A percentile compares a stretch with the other conserved stretches of the same genome.
Conservation (phyloP, 371 early-diverging fungal genomes). For the Parasitella parasitica region DNA sequence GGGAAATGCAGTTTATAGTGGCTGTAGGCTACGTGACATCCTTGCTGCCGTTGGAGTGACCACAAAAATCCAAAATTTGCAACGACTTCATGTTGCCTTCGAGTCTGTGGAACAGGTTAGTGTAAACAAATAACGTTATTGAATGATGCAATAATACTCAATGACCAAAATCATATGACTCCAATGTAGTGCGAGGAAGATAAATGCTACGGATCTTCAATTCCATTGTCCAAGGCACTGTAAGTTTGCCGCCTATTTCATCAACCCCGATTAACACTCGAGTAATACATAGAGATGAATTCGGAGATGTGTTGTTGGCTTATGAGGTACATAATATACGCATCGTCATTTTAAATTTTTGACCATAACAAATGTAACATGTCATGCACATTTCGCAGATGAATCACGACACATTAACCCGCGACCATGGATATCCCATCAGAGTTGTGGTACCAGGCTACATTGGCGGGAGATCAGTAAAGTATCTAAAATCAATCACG, state of each 20-base stretch:
- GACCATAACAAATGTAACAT: not conserved
- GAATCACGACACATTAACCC: conserved; percentile 75
- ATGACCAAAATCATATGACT: not conserved
- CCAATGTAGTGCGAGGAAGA: conserved; percentile 55
- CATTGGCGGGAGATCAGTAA: conserved; percentile 87
- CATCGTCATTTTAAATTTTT: not conserved
- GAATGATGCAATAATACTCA: not conserved
- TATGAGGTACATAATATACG: conserved; percentile 46
- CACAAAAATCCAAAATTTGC: conserved; percentile 29
- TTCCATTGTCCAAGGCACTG: conserved; percentile 79
- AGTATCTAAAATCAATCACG: conserved; percentile 70
- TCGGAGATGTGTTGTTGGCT: conserved; percentile 82
- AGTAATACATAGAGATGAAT: conserved; percentile 53
- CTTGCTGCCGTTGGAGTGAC: conserved; percentile 56
- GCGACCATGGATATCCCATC: conserved; percentile 82
- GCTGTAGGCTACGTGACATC: conserved; percentile 74
- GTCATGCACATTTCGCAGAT: conserved; percentile 48
- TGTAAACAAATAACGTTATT: not conserved
- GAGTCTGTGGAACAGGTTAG: conserved; percentile 68
- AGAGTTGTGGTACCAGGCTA: conserved; percentile 84
- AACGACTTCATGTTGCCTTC: conserved; percentile 70
- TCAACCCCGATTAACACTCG: not conserved
- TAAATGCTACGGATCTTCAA: conserved; percentile 77
- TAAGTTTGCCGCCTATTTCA: conserved; percentile 22
- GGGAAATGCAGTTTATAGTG: conserved; percentile 77